Evolutionary conservation across 495 filamentous ascomycete genomes (phyloP).

Genomic region (Astrocystis sublimbata): DNA sequence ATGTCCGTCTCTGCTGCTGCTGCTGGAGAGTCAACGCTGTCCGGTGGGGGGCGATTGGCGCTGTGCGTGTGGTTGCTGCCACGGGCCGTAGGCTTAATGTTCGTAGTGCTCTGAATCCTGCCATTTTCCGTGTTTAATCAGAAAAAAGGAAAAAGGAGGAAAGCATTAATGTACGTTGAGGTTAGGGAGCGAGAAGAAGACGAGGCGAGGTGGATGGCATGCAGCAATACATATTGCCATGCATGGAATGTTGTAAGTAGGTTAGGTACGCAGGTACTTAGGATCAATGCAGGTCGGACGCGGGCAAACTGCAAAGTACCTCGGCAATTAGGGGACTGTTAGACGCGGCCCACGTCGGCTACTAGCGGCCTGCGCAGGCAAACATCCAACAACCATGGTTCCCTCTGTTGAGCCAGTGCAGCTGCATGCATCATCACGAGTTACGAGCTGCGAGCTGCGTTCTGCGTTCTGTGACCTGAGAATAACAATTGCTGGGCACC

Average conservation of each 20-base stretch:
- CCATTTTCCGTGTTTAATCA: conserved; percentile 21
- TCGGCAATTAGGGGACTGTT: conserved; percentile 7
- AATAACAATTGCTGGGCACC: not conserved
- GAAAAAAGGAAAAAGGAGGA: not conserved
- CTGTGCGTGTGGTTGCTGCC: conserved; percentile 18
- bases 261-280: not conserved
- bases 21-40: conserved; percentile 17
- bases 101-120: conserved; percentile 33
- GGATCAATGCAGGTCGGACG: not conserved
- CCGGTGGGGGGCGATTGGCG: conserved; percentile 1
- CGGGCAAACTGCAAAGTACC: not conserved
- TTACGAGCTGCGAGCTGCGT: too few species aligned
- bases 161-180: too few species aligned
- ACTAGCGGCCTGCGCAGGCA: conserved; percentile 32
- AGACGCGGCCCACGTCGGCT: conserved; percentile 36
- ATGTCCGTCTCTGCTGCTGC: conserved; percentile 36
- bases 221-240: too few species aligned
- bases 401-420: too few species aligned
- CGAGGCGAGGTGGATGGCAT: too few species aligned
- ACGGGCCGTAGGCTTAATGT: conserved; percentile 31
- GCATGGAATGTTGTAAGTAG: too few species aligned
- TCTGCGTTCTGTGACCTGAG: too few species aligned
- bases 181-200: not conserved
- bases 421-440: too few species aligned
- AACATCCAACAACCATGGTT: conserved; percentile 1